Evolutionary conservation across 2,329 filamentous ascomycete species (phyloP).

Genomic region (Apiospora kogelbergensis): DNA sequence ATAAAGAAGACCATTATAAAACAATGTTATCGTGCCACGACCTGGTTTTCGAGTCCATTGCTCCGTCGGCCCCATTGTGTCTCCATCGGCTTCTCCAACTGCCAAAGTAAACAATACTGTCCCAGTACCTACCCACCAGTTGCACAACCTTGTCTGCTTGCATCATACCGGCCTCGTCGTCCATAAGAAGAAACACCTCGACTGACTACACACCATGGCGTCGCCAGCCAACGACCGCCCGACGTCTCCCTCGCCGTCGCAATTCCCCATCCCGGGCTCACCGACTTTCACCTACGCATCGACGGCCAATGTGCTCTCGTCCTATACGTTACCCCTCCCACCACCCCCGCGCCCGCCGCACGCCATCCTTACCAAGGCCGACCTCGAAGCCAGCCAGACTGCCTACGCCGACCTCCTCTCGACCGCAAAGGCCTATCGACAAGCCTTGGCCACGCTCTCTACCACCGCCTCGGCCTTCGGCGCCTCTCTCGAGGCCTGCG

Average conservation of each 20-base stretch:
- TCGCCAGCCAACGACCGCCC: background rate
- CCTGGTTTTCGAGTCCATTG: background rate
- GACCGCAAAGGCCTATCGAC: slow-evolving; percentile 63
- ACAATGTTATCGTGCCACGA: background rate
- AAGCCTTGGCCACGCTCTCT: slow-evolving; percentile 61
- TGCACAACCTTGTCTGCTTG: background rate
- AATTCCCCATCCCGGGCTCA: slow-evolving; percentile 61
- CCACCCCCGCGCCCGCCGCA: slow-evolving; percentile 58
- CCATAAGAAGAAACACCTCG: background rate
- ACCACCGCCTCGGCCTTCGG: slow-evolving; percentile 63
- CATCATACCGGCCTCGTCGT: background rate
- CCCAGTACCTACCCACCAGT: background rate
- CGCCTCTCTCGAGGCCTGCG: slow-evolving; percentile 64
- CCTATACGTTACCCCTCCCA: slow-evolving; percentile 60
- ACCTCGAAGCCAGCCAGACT: slow-evolving; percentile 61
- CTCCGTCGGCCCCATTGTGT: background rate
- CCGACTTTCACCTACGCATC: slow-evolving; percentile 65
- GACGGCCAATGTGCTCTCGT: slow-evolving; percentile 55
- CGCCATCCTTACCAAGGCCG: slow-evolving; percentile 60
- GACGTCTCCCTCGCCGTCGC: slow-evolving; percentile 43
- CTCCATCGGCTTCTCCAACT: background rate
- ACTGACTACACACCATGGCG: background rate
- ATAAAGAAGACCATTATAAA: background rate
- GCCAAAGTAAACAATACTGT: background rate
- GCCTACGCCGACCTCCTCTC: slow-evolving; percentile 63